Base-by-base conservation (phyloP, 2,329 filamentous ascomycete genomes). In the Penicillium sp. region DNA sequence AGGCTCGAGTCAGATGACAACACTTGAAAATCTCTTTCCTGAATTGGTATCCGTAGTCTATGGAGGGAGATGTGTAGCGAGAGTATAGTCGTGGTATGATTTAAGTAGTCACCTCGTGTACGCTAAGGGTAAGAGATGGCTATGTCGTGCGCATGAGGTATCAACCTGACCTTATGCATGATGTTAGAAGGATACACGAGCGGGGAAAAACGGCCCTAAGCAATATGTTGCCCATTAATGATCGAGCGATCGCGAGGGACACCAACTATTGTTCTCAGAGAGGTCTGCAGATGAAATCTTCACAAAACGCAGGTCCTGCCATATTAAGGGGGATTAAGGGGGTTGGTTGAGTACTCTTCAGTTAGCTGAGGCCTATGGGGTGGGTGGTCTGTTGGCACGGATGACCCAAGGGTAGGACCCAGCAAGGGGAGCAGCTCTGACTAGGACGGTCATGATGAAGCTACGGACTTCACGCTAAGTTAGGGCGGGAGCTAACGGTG, bases 121-220 rank as follows among this genome's bases (percentile, higher is more conserved):
- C 38, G 42, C 31, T n/a, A 16, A 32, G 23, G 13, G 23, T 23
- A 34, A 16, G 31, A 34, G 10, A 27, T 5, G 4, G 3, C 4
- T 18, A 34, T 20, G 36, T 40, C 16, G 26, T 42, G 46, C 42
- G 46, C 46, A 26, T 45, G 32, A 31, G 46, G 34, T 41, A 42
- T 47, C 32, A 29, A 37, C 29, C 28, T 44, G 32, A 41, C 20
- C 9, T n/a, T 13, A 38, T 42, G 39, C 44, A 42, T 44, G 28
- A 49, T 45, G 39, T 31, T 45, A 50, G 47, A 32, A 49, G 43
- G 50, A 50, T 47, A 47, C 50, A 51, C 41, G 39, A 40, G 42
- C 32, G 40, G 43, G 43, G 7, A 16, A 13, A 22, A 27, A 14
- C 20, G 28, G 13, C 22, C 20, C 37, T 46, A 47, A 46, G 42